These are phyloP conservation scores for Drechslerella dactyloides DNA, from an alignment of 2,329 filamentous ascomycete species.

Conservation along the genomic window DNA sequence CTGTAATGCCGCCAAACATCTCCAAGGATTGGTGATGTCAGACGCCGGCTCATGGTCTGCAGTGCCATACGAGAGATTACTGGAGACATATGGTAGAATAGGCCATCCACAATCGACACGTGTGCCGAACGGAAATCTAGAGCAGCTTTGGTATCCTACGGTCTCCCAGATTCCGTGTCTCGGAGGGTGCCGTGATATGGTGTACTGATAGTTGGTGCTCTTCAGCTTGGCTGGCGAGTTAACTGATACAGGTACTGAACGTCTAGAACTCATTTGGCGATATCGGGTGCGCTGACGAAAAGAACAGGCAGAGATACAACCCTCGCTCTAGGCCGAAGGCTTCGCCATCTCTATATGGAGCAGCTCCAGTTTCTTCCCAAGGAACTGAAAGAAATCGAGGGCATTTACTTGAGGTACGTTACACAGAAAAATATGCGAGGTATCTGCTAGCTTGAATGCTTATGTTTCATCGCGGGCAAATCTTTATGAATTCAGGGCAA, in stretches of 20 bases:
- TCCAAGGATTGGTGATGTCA: slow-evolving; percentile 68
- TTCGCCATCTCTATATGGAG: slow-evolving; percentile 76
- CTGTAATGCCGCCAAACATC: slow-evolving; percentile 75
- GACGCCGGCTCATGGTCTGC: slow-evolving; percentile 65
- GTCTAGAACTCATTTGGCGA: neutral
- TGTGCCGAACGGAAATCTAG: slow-evolving; percentile 73
- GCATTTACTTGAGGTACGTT: slow-evolving; percentile 70
- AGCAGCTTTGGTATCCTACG: slow-evolving; percentile 74
- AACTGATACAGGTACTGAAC: slow-evolving; percentile 64
- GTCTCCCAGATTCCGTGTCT: neutral
- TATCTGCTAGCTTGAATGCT: slow-evolving; percentile 3
- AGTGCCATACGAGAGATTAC: slow-evolving; percentile 70
- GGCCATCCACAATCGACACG: slow-evolving; percentile 73
- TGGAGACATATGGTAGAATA: slow-evolving; percentile 79
- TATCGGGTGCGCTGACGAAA: neutral
- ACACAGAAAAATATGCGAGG: neutral
- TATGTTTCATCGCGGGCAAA: neutral
- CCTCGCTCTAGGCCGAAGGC: slow-evolving; percentile 69
- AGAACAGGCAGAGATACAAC: slow-evolving; percentile 72
- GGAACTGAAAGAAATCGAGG: slow-evolving; percentile 61
- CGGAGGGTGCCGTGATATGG: too few species aligned
- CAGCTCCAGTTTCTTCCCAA: slow-evolving; percentile 74
- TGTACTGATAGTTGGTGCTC: too few species aligned
- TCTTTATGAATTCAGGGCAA: slow-evolving; percentile 60
- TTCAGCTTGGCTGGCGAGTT: slow-evolving; percentile 67